Percentiles rank a stretch among this genome's conserved stretches.
These are phyloP conservation scores for Mycena vulgaris DNA, from an alignment of 768 basidiomycete species.

Conservation along the genomic window DNA sequence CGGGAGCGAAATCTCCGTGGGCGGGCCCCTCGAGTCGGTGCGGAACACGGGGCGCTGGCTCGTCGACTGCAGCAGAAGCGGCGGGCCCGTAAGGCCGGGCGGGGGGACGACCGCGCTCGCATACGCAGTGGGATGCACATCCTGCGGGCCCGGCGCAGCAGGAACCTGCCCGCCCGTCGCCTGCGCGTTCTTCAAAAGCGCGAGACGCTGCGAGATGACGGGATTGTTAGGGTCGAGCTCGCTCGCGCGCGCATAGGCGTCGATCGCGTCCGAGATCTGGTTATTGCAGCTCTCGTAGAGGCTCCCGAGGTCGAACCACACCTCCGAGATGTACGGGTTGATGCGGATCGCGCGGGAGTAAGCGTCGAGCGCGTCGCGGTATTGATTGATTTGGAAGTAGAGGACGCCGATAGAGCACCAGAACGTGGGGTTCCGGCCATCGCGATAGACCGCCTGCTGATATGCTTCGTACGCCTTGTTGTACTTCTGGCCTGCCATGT, in stretches of 20 bases:
- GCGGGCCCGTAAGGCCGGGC: slow-evolving; percentile 76
- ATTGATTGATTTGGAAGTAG: slow-evolving; percentile 99
- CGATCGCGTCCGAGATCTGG: slow-evolving; percentile 98
- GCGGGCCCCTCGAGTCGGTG: slow-evolving; percentile 77
- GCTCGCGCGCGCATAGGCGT: slow-evolving; percentile 95
- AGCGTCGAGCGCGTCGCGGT: slow-evolving; percentile 97
- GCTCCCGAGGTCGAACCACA: slow-evolving; percentile 98
- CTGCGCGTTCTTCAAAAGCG: slow-evolving; percentile 86
- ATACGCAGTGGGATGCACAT: slow-evolving; percentile 97
- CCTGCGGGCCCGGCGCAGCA: slow-evolving; percentile 93
- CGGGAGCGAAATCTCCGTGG: slow-evolving; percentile 70
- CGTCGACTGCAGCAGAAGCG: slow-evolving; percentile 71
- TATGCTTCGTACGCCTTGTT: slow-evolving; percentile 99
- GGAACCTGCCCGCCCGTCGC: slow-evolving; percentile 81
- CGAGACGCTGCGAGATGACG: slow-evolving; percentile 86
- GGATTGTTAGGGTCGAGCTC: slow-evolving; percentile 93
- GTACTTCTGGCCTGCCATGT: slow-evolving; percentile 98
- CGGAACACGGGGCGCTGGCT: slow-evolving; percentile 71
- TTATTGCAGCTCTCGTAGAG: slow-evolving; percentile 99
- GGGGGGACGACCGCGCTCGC: slow-evolving; percentile 84
- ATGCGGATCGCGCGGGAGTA: slow-evolving; percentile 99
- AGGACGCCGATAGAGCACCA: slow-evolving; percentile 99
- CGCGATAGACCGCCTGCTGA: slow-evolving; percentile 98
- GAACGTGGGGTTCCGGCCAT: slow-evolving; percentile 98
- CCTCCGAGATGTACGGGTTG: slow-evolving; percentile 96